Evolutionary conservation across 768 basidiomycete species (phyloP), one percentile per base, ranked within the genome.

Genomic region (Cubamyces lactineus): DNA sequence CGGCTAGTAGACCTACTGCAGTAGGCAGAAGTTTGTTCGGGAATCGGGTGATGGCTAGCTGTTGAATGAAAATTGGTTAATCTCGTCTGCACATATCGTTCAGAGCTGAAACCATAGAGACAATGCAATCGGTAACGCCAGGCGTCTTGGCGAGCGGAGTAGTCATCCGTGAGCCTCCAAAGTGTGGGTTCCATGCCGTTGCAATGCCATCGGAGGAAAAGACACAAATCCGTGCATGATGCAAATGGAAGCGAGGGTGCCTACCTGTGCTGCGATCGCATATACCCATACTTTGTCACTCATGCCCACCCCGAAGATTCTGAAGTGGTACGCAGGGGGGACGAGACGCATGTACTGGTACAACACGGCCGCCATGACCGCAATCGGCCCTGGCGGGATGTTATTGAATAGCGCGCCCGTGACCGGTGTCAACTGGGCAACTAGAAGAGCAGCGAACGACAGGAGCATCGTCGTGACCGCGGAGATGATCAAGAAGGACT

Each of bases 261-360:
- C 62, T 60, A 92, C 93, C 79, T 92, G 91, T 0, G 82, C 72
- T 6, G 88, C 91, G 5, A 95, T 75, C 21, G 89, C 69, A 71
- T 94, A 94, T 11, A 79, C 77, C 69, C 89, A 84, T 43, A 84
- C 80, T 72, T 96, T 95, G 81, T 91, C 93, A 66, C 81, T 89
- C 57, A 93, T 75, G 11, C 85, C 75, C 19, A 94, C 63, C 2
- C 89, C 89, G 66, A 93, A 90, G 26, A 96, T 80, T 28, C 85
- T 82, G 73, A 90, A 92, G 47, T 79, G 80, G 75, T 96, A 96
- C 1, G 84, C 79, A 0, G 86, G 75, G 0, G 94, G 94, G 1
- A 94, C 86, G 43, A 92, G 82, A 45, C 92, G 77, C 53, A 84
- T 84, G 73, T 91, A 90, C 70, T 96, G 93, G 73, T 94, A 96